These are phyloP conservation scores for Malus orientalis DNA, from an alignment of 306 rosid species.

Conservation along the genomic window DNA sequence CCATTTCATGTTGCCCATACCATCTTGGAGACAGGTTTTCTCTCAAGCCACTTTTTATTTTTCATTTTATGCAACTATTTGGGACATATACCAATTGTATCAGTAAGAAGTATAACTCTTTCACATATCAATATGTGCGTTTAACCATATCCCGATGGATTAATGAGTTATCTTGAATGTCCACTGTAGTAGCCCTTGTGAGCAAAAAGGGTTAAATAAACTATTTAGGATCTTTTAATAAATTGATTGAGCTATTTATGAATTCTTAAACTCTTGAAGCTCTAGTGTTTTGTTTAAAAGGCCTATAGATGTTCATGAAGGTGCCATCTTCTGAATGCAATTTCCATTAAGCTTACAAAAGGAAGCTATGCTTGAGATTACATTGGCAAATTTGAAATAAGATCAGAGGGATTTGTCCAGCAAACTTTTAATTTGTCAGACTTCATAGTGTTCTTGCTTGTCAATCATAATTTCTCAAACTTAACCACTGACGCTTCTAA, in stretches of 20 bases:
- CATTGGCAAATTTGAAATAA: background rate
- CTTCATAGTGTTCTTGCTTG: background rate
- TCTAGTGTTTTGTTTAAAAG: background rate
- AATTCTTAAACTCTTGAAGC: background rate
- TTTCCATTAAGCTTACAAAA: background rate
- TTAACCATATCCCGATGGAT: background rate
- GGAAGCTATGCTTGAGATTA: background rate
- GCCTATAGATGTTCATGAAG: background rate
- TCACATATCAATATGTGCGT: background rate
- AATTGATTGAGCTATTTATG: background rate
- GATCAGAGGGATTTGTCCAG: background rate
- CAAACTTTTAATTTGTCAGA: background rate
- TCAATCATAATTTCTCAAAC: background rate
- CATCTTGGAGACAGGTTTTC: slow-evolving; percentile 63
- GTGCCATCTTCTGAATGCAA: background rate
- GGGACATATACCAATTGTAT: background rate
- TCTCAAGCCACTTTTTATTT: background rate
- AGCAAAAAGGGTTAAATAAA: background rate
- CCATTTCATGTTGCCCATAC: slow-evolving; percentile 88
- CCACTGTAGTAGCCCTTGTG: background rate
- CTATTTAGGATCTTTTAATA: background rate
- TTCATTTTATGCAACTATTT: background rate
- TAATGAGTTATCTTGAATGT: too few species aligned
- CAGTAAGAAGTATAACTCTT: background rate
- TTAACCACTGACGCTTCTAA: too few species aligned